A percentile compares a stretch with the other conserved stretches of the same genome.
Evolutionary conservation across 345 rosid species (phyloP).

Genomic region (Populus davidiana): DNA sequence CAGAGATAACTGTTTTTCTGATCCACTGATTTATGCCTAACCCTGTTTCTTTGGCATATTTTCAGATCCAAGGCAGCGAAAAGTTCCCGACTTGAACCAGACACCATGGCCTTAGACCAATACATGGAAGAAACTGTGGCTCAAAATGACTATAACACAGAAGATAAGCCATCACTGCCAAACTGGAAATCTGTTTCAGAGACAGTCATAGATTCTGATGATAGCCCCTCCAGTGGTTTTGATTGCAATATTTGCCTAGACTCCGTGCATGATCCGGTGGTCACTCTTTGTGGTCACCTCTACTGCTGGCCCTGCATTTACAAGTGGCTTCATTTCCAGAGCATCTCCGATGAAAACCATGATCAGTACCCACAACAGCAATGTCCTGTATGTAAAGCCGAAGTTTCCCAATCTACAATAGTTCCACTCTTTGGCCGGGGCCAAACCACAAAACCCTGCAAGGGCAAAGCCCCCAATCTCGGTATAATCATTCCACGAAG

Average conservation of each 20-base stretch:
- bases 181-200: conserved; percentile 21
- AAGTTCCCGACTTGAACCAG: background rate
- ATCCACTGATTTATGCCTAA: background rate
- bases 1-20: background rate
- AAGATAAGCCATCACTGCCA: conserved; percentile 6
- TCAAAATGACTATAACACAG: background rate
- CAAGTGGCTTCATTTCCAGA: conserved; percentile 70
- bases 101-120: conserved; percentile 26
- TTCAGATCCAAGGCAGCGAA: conserved; percentile 18
- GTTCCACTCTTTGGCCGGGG: conserved; percentile 87
- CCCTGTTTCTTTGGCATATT: background rate
- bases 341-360: conserved; percentile 28
- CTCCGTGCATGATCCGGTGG: conserved; percentile 76
- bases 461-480: conserved; percentile 9
- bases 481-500: conserved; percentile 27
- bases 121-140: conserved; percentile 10
- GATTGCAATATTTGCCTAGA: conserved; percentile 71
- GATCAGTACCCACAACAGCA: conserved; percentile 42
- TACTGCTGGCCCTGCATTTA: conserved; percentile 96
- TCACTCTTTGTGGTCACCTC: conserved; percentile 88
- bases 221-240: conserved; percentile 20
- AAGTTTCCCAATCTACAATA: conserved; percentile 57
- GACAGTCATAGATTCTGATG: conserved; percentile 9
- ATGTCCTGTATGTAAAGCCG: conserved; percentile 94
- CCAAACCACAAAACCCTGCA: conserved; percentile 28